Evolutionary conservation across 1,284 basidiomycete genomes (phyloP).

Genomic region (Apiotrichum mycotoxinovorans): DNA sequence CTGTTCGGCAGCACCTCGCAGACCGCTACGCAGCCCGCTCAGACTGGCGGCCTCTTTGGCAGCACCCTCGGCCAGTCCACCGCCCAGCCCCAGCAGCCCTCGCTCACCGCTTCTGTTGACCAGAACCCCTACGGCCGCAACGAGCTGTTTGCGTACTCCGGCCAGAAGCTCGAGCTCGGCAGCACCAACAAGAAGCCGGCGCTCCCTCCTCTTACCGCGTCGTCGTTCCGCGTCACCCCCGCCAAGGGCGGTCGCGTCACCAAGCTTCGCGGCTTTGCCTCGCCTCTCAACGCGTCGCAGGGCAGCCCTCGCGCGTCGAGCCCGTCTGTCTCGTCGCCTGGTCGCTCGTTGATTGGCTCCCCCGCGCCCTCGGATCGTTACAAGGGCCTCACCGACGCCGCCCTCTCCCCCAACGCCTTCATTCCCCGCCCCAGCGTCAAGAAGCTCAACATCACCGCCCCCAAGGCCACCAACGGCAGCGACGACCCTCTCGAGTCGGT

Average conservation of each 20-base stretch:
- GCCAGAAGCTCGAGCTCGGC: constrained; percentile 44
- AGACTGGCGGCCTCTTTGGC: constrained; percentile 18
- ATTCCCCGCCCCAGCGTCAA: constrained; percentile 81
- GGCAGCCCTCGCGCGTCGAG: constrained; percentile 37
- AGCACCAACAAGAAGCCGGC: constrained; percentile 51
- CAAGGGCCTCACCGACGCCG: constrained; percentile 58
- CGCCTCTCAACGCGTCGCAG: constrained; percentile 40
- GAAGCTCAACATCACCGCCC: constrained; percentile 79
- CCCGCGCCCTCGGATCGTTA: constrained; percentile 41
- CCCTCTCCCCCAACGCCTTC: constrained; percentile 58
- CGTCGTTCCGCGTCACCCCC: constrained; percentile 50
- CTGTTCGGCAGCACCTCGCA: constrained; percentile 51
- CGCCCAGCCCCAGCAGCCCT: constrained; percentile 22
- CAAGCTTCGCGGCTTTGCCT: constrained; percentile 54
- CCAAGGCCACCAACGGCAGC: constrained; percentile 42
- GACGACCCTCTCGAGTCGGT: constrained; percentile 47
- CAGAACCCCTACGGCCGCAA: constrained; percentile 83
- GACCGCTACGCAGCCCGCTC: constrained; percentile 15
- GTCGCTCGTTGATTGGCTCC: constrained; percentile 32
- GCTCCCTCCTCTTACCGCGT: constrained; percentile 49
- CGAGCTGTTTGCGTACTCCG: constrained; percentile 53
- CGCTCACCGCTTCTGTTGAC: constrained; percentile 77
- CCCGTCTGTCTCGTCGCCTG: constrained; percentile 20
- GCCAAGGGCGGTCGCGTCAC: constrained; percentile 47
- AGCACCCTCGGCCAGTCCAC: constrained; percentile 39